Conservation (phyloP, 148 eudicot species). For the Nyssa sinensis region DNA sequence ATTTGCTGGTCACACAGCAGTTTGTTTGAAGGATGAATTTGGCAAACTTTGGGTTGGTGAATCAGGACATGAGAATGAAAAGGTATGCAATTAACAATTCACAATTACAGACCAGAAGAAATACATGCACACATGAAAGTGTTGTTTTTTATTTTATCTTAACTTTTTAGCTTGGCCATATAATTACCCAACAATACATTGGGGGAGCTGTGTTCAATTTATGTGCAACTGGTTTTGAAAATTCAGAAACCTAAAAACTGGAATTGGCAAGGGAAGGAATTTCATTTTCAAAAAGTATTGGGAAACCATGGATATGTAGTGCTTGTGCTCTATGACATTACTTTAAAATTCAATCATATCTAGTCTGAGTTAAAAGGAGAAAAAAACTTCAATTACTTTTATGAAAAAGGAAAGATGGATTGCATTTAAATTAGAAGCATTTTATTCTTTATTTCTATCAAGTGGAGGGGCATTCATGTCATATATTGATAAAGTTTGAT, state of each 20-base stretch:
- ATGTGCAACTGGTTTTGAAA: neutral
- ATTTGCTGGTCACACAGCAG: conserved; percentile 98
- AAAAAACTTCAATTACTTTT: no score
- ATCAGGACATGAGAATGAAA: conserved; percentile 98
- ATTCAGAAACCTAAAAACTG: neutral
- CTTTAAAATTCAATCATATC: neutral
- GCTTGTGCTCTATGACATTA: neutral
- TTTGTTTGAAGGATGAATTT: conserved; percentile 84
- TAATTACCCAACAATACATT: neutral
- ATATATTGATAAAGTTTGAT: neutral
- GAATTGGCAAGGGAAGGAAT: neutral
- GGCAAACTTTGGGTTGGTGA: conserved; percentile 99
- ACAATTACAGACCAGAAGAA: neutral
- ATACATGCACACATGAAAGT: neutral
- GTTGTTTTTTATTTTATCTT: neutral
- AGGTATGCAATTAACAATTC: conserved; percentile 40
- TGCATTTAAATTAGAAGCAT: neutral
- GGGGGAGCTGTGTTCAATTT: neutral
- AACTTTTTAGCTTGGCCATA: neutral
- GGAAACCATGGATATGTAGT: neutral
- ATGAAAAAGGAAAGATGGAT: neutral
- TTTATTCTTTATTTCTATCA: neutral
- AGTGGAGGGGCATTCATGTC: neutral
- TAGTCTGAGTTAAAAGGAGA: no score
- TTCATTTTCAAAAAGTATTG: neutral